phyloP scores from a whole-genome alignment of 768 basidiomycete genomes.

The Lentinus tigrinus region DNA sequence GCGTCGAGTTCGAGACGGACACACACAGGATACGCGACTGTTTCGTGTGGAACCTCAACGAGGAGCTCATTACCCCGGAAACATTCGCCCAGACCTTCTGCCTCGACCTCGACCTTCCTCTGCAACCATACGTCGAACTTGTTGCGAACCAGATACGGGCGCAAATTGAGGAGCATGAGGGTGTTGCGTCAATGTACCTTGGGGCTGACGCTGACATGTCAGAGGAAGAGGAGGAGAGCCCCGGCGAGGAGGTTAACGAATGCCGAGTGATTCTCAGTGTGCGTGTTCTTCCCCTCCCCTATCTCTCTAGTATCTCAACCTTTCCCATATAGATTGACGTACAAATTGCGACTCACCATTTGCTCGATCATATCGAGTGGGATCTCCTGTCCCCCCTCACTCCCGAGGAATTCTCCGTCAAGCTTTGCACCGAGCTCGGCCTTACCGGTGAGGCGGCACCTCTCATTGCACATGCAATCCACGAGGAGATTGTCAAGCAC shows the following conservation, averaged over 20 bases:
- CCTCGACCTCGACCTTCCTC: constrained; percentile 79
- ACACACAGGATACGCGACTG: constrained; percentile 90
- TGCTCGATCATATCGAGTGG: constrained; percentile 98
- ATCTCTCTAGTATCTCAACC: constrained; percentile 11
- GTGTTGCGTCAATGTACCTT: constrained; percentile 75
- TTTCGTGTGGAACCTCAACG: constrained; percentile 95
- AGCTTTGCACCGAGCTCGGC: constrained; percentile 83
- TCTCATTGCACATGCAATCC: constrained; percentile 88
- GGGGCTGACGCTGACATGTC: constrained; percentile 57
- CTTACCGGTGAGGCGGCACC: constrained; percentile 86
- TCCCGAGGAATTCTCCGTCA: constrained; percentile 79
- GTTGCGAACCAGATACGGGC: constrained; percentile 85
- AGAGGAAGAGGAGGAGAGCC: constrained; percentile 43
- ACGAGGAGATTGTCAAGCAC: constrained; percentile 93
- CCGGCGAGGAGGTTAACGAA: constrained; percentile 62
- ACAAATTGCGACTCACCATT: constrained; percentile 88
- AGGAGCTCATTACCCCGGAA: constrained; percentile 81
- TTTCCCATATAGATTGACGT: constrained; percentile 99
- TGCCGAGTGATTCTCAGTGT: constrained; percentile 83
- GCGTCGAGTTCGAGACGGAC: constrained; percentile 92
- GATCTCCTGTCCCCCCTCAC: constrained; percentile 92
- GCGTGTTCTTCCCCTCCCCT: constrained; percentile 27
- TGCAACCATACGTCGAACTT: constrained; percentile 65
- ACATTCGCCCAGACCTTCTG: constrained; percentile 87
- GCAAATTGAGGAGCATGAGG: constrained; percentile 89